Percentiles rank a stretch among this genome's conserved stretches.
Conservation (phyloP, 352 stramenopile genomes). For the Pythium rishiriense region DNA sequence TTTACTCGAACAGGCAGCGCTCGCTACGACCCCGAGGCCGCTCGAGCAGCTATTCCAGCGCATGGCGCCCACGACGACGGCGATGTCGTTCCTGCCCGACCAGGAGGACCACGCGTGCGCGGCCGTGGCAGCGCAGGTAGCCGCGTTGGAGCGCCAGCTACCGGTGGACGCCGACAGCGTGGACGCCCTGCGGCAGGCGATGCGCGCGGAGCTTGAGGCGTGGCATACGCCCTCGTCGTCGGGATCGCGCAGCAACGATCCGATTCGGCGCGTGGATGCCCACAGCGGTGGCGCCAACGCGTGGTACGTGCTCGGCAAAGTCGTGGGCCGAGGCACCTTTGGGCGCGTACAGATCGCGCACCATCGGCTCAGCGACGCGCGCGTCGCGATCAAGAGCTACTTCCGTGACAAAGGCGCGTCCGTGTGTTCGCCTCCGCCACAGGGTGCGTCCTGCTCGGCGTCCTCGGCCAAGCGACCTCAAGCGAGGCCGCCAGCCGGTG, state of each 20-base stretch:
- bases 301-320: slow-evolving; percentile 51
- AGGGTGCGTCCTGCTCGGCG: neutral
- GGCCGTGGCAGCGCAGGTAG: neutral
- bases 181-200: neutral
- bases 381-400: slow-evolving; percentile 73
- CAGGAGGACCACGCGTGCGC: neutral
- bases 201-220: slow-evolving; percentile 1
- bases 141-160: neutral
- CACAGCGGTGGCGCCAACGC: slow-evolving; percentile 3
- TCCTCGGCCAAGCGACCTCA: slow-evolving; percentile 8
- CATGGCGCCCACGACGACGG: neutral
- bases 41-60: slow-evolving; percentile 4
- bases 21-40: neutral
- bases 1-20: neutral
- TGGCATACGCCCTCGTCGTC: neutral
- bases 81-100: neutral
- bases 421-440: slow-evolving; percentile 32
- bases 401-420: slow-evolving; percentile 35
- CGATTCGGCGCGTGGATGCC: neutral
- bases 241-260: neutral
- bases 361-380: slow-evolving; percentile 42
- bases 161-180: neutral
- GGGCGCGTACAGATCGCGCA: slow-evolving; percentile 44
- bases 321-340: slow-evolving; percentile 57
- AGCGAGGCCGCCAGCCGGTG: neutral